phyloP scores from a whole-genome alignment of 176 grass and related monocot species.

The Zea mays region DNA sequence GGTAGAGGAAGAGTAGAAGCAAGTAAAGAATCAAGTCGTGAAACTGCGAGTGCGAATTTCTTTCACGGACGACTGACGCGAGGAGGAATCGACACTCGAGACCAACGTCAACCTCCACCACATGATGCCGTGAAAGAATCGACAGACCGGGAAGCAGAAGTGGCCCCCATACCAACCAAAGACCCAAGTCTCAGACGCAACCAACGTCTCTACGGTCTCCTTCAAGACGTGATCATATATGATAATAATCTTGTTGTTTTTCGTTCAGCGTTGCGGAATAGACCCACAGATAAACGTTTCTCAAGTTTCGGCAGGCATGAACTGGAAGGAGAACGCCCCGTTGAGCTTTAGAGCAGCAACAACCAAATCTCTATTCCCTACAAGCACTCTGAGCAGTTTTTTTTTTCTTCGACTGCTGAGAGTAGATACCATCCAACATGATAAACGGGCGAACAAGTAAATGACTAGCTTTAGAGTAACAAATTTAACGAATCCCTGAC shows the following conservation, averaged over 20 bases:
- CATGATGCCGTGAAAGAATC: background rate
- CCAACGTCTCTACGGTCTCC: background rate
- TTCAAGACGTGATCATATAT: background rate
- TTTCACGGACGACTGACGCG: background rate
- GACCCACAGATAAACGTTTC: background rate
- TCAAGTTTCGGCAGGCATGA: background rate
- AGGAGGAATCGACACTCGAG: background rate
- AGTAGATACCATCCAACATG: background rate
- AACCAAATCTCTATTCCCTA: background rate
- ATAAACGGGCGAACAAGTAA: background rate
- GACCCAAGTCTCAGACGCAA: background rate
- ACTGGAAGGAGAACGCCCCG: background rate
- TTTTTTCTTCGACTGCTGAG: background rate
- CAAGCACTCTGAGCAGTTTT: no score
- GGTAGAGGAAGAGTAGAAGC: background rate
- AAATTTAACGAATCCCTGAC: constrained; percentile 11
- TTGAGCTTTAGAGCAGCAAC: background rate
- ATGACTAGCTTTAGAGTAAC: background rate
- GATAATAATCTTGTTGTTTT: no score
- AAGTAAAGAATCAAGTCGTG: background rate
- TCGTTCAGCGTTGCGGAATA: background rate
- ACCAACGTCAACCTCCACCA: background rate
- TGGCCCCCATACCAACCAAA: background rate
- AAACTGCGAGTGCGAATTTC: background rate
- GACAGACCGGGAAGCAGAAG: background rate